Conservation (phyloP, 2,329 filamentous ascomycete species). For the Pseudogymnoascus sp. region DNA sequence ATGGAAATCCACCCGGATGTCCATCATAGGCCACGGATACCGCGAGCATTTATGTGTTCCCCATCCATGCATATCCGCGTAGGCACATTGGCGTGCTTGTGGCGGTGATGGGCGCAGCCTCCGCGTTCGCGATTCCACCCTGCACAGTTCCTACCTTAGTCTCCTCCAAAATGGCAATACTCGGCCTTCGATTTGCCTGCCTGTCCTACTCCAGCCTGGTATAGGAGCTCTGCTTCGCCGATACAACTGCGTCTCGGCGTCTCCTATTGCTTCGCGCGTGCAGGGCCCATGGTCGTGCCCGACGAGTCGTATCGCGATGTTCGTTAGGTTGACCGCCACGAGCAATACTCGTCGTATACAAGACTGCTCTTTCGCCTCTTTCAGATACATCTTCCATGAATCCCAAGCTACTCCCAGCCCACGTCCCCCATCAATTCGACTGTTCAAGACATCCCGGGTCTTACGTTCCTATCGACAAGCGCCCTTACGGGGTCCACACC, state of each 20-base stretch:
- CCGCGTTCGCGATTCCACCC: not conserved
- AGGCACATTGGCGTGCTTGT: not conserved
- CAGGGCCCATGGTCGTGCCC: not conserved
- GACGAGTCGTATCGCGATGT: slow-evolving; percentile 8
- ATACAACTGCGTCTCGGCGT: slow-evolving; percentile 6
- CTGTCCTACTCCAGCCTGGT: not conserved
- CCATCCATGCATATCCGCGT: not conserved
- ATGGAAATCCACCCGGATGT: not conserved
- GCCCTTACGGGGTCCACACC: not conserved
- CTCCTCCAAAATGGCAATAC: not conserved
- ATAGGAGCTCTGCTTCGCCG: slow-evolving; percentile 3
- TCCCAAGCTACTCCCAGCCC: slow-evolving; percentile 4
- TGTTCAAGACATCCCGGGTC: not conserved
- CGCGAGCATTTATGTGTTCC: not conserved
- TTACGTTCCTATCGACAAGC: slow-evolving; percentile 6
- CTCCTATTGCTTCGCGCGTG: slow-evolving; percentile 5
- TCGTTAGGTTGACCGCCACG: not conserved
- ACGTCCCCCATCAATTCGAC: not conserved
- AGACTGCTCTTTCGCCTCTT: slow-evolving; percentile 6
- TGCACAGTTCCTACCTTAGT: slow-evolving; percentile 8
- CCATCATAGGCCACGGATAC: slow-evolving; percentile 1
- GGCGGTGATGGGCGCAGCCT: slow-evolving; percentile 3
- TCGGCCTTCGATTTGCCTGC: slow-evolving; percentile 2
- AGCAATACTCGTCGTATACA: slow-evolving; percentile 3
- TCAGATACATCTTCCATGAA: not conserved